phyloP scores from a whole-genome alignment of 768 basidiomycete genomes.

The Hortiboletus campestris region DNA sequence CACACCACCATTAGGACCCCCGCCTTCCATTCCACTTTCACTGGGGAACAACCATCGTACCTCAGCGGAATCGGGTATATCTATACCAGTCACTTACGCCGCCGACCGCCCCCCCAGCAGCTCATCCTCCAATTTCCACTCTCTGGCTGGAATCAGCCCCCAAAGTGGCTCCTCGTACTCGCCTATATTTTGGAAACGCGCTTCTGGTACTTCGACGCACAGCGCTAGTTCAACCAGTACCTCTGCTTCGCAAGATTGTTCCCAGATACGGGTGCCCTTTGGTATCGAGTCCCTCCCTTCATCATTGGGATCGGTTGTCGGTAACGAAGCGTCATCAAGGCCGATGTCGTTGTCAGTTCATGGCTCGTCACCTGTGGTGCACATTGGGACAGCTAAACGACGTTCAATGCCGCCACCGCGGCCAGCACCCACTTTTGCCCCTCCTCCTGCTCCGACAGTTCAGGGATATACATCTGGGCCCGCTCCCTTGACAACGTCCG shows the following conservation, averaged over 20 bases:
- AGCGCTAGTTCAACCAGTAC: constrained; percentile 45
- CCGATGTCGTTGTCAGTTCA: constrained; percentile 24
- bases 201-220: constrained; percentile 48
- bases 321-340: constrained; percentile 6
- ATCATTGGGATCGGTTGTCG: constrained; percentile 7
- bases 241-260: constrained; percentile 35
- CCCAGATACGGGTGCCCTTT: constrained; percentile 9
- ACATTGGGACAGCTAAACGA: constrained; percentile 42
- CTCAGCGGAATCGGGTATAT: constrained; percentile 25
- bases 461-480: constrained; percentile 11
- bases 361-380: constrained; percentile 10
- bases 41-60: constrained; percentile 21
- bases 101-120: constrained; percentile 36
- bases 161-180: constrained; percentile 44
- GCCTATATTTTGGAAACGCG: constrained; percentile 53
- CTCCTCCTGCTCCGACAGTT: constrained; percentile 60
- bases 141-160: constrained; percentile 31
- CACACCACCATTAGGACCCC: constrained; percentile 59
- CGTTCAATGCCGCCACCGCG: constrained; percentile 71
- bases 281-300: constrained; percentile 8
- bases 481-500: background rate
- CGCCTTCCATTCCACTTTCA: constrained; percentile 45
- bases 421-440: constrained; percentile 67
- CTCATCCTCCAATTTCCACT: constrained; percentile 37
- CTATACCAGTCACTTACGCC: constrained; percentile 32